Evolutionary conservation across 495 filamentous ascomycete genomes (phyloP).

Genomic region (Parachaetomium inaequale): DNA sequence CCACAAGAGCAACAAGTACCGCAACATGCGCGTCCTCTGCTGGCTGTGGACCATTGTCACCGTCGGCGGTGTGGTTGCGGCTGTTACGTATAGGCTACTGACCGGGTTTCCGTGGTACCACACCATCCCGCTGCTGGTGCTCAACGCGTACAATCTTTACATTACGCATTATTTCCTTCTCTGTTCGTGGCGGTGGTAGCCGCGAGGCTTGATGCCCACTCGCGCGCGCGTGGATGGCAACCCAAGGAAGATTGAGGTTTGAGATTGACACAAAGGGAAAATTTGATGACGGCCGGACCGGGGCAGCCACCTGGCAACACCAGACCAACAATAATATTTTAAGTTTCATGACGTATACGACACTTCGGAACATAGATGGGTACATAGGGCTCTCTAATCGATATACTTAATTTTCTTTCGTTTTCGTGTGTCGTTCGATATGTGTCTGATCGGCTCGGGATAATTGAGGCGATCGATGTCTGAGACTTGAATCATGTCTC

Average conservation of each 20-base stretch:
- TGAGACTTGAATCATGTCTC: background rate
- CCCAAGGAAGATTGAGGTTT: background rate
- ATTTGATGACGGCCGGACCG: background rate
- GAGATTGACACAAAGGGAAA: background rate
- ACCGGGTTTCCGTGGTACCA: constrained; percentile 29
- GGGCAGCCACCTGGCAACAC: background rate
- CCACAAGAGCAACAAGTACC: constrained; percentile 35
- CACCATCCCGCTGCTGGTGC: constrained; percentile 29
- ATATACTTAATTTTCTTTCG: background rate
- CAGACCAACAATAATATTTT: background rate
- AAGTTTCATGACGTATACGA: background rate
- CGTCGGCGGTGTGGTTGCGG: constrained; percentile 25
- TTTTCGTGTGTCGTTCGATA: background rate
- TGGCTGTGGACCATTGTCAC: constrained; percentile 28
- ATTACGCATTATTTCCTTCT: constrained; percentile 32
- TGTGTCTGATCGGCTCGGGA: background rate
- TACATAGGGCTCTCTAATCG: background rate
- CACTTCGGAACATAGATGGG: background rate
- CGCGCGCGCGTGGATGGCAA: background rate
- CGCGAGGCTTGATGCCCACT: background rate
- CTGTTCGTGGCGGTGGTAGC: constrained; percentile 31
- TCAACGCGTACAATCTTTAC: constrained; percentile 32
- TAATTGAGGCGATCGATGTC: background rate
- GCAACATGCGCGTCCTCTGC: constrained; percentile 34
- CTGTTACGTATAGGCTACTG: constrained; percentile 25